Evolutionary conservation across 768 basidiomycete genomes (phyloP).

Genomic region (Psilocybe subaeruginosa): DNA sequence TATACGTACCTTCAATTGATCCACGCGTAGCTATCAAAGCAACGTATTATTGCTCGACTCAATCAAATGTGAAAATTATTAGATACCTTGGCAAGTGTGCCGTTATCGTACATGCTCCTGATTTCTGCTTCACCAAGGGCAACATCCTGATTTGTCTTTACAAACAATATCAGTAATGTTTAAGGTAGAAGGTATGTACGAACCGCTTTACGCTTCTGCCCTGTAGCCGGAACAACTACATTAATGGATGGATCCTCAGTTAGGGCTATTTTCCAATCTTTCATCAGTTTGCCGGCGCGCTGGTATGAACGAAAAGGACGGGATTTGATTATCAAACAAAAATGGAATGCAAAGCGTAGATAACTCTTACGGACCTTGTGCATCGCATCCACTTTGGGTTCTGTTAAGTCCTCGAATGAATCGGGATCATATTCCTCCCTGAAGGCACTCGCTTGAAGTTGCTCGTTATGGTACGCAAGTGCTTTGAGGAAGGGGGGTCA

Average conservation of each 20-base stretch:
- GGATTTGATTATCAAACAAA: slow-evolving; percentile 2
- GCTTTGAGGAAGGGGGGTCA: slow-evolving; percentile 43
- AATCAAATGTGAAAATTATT: slow-evolving; percentile 16
- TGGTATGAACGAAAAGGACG: slow-evolving; percentile 15
- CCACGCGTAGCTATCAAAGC: slow-evolving; percentile 63
- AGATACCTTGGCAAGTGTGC: slow-evolving; percentile 65
- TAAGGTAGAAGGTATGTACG: slow-evolving; percentile 29
- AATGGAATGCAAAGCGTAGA: background rate
- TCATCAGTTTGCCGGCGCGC: slow-evolving; percentile 47
- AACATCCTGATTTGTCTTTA: slow-evolving; percentile 47
- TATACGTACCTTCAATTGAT: slow-evolving; percentile 70
- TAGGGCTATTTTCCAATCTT: slow-evolving; percentile 71
- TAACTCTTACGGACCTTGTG: slow-evolving; percentile 58
- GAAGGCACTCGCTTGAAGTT: slow-evolving; percentile 91
- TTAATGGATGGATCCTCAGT: slow-evolving; percentile 66
- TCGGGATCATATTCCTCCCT: slow-evolving; percentile 84
- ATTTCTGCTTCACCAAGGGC: slow-evolving; percentile 76
- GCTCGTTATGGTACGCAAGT: slow-evolving; percentile 85
- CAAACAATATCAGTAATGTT: slow-evolving; percentile 1
- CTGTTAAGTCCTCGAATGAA: slow-evolving; percentile 80
- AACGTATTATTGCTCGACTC: slow-evolving; percentile 13
- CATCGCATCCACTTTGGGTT: slow-evolving; percentile 77
- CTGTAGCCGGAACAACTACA: slow-evolving; percentile 45
- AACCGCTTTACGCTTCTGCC: slow-evolving; percentile 76
- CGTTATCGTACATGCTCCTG: slow-evolving; percentile 63